Conservation (phyloP, 805 yeast species). For the Naumovozyma baii region DNA sequence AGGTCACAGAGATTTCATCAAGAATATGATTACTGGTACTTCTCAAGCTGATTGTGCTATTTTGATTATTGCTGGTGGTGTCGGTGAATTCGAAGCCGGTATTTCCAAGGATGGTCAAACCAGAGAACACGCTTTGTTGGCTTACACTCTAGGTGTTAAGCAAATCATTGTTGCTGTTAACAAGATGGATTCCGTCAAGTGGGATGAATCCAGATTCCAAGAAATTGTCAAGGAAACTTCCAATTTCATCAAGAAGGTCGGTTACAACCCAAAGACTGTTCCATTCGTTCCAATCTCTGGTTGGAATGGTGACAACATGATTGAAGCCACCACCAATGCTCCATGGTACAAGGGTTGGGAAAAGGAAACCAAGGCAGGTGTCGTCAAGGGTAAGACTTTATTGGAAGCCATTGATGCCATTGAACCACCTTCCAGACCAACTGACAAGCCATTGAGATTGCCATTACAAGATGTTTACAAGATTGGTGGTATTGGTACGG, state of each 20-base stretch:
- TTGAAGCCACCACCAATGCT: conserved; percentile 72
- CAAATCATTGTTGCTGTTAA: conserved; percentile 84
- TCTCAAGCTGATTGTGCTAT: conserved; percentile 91
- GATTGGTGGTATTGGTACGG: conserved; percentile 88
- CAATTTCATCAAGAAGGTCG: conserved; percentile 76
- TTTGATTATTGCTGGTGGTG: conserved; percentile 83
- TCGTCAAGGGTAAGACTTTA: conserved; percentile 67
- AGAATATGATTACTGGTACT: conserved; percentile 93
- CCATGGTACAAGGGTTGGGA: conserved; percentile 85
- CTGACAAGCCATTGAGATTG: conserved; percentile 80
- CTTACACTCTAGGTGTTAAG: conserved; percentile 80
- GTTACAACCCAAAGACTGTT: conserved; percentile 73
- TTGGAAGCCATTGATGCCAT: conserved; percentile 78
- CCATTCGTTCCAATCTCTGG: conserved; percentile 89
- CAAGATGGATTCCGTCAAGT: conserved; percentile 91
- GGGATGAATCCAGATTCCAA: conserved; percentile 74
- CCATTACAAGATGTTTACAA: conserved; percentile 88
- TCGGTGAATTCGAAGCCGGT: conserved; percentile 94
- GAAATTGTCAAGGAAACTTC: conserved; percentile 69
- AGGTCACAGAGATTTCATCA: conserved; percentile 94
- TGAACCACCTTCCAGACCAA: conserved; percentile 73
- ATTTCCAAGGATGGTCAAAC: conserved; percentile 92
- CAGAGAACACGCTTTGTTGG: conserved; percentile 88
- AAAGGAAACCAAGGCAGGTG: conserved; percentile 67
- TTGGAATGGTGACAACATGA: conserved; percentile 91